Base-by-base conservation (phyloP, 2,329 filamentous ascomycete genomes). In the Ramularia collo-cygni region DNA sequence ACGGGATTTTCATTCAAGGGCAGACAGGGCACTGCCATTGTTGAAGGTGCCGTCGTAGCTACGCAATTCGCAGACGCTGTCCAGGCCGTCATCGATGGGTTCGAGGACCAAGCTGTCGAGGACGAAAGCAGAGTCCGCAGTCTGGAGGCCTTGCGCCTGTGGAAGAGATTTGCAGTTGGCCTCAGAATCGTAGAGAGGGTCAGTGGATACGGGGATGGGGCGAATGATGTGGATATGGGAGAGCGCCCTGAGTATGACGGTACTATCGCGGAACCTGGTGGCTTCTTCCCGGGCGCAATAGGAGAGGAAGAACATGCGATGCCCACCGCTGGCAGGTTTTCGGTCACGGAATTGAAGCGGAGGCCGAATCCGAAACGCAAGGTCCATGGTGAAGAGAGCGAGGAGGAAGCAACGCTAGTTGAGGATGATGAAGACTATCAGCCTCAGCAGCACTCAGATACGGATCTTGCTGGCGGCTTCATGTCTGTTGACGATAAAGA, bases 1-100 rank as follows among this genome's bases (percentile, higher is more conserved):
- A 92, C 83, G 0, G 90, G 90, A 0, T 98, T 96, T 56, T 74
- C 82, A 27, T 98, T 96, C 65, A 81, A 79, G 56, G 88, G 88
- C 1, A 77, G 86, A 2, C 81, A 86, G 40, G 90, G 90, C 12
- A 95, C 87, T 2, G 88, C 92, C 1, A 74, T 95, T 2, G 65
- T 92, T 2, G 75, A 77, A 27, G 92, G 92, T 2, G 75, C 83
- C 1, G 79, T 98, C 1, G 78, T 94, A 1, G 82, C 88, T 0
- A 59, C 64, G 12, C 83, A 90, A 58, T 77, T 80, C 45, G 72
- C 69, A 6, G 85, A 89, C 40, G 88, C 83, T 0, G 71, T 95
- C 0, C 66, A 75, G 42, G 79, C 77, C 4, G 80, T 85, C 1
- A 71, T 94, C 13, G 68, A 69, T 9, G 83, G 78, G 0, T 65